phyloP scores from a whole-genome alignment of 1,139 yeast genomes.

The Magnusiomyces fungicola region DNA sequence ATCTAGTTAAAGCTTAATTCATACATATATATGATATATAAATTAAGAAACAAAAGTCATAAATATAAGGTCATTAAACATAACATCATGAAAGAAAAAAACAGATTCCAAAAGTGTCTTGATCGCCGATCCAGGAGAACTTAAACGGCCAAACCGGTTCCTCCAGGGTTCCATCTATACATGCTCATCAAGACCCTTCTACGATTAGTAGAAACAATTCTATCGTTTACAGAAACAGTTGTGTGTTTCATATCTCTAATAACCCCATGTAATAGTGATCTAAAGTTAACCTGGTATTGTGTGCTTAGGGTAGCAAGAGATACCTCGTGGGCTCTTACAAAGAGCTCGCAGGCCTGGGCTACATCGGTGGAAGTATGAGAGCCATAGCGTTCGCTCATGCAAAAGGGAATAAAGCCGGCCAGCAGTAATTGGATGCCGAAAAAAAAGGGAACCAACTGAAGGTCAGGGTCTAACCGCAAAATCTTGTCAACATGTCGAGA shows the following conservation, averaged over 20 bases:
- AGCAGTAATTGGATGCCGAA: slow-evolving; percentile 27
- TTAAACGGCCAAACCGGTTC: slow-evolving; percentile 29
- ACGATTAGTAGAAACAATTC: slow-evolving; percentile 22
- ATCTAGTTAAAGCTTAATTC: neutral
- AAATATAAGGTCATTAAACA: neutral
- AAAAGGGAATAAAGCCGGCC: slow-evolving; percentile 27
- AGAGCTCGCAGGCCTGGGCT: slow-evolving; percentile 29
- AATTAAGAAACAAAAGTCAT: too few relatives aligned
- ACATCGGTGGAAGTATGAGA: slow-evolving; percentile 29
- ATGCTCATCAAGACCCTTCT: slow-evolving; percentile 27
- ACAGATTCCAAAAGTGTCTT: neutral
- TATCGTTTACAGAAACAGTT: slow-evolving; percentile 15
- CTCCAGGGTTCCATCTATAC: slow-evolving; percentile 29
- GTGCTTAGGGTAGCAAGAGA: slow-evolving; percentile 31
- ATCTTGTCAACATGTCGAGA: slow-evolving; percentile 24
- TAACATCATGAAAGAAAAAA: slow-evolving; percentile 1
- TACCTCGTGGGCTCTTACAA: slow-evolving; percentile 32
- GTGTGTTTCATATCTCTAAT: slow-evolving; percentile 17
- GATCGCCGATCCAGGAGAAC: slow-evolving; percentile 5
- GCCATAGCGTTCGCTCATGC: slow-evolving; percentile 28
- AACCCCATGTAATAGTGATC: slow-evolving; percentile 29
- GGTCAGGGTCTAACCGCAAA: slow-evolving; percentile 24
- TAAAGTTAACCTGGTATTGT: slow-evolving; percentile 30
- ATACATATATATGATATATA: neutral
- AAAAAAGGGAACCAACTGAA: slow-evolving; percentile 27